Evolutionary conservation across 2,329 filamentous ascomycete species (phyloP).

Genomic region (Lojkania enalia): DNA sequence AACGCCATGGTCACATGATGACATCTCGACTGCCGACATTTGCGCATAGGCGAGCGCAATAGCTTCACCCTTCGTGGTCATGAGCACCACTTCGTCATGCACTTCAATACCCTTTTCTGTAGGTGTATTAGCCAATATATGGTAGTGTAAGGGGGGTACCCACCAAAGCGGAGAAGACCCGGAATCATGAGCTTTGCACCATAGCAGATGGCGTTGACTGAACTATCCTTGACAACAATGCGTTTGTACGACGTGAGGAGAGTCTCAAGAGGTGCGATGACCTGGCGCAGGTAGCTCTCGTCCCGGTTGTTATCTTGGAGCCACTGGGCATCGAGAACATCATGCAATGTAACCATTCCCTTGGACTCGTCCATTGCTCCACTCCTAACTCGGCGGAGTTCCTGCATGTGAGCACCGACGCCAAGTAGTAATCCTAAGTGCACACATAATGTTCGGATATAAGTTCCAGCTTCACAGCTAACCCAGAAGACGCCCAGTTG

Average conservation of each 20-base stretch:
- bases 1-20: conserved; percentile 94
- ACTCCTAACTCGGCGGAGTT: conserved; percentile 88
- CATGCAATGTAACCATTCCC: conserved; percentile 89
- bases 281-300: conserved; percentile 86
- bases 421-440: conserved; percentile 78
- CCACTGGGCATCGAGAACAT: conserved; percentile 96
- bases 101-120: conserved; percentile 86
- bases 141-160: conserved; percentile 32
- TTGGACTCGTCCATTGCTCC: conserved; percentile 94
- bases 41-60: conserved; percentile 95
- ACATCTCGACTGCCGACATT: conserved; percentile 98
- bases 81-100: conserved; percentile 94
- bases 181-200: conserved; percentile 99
- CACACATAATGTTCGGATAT: conserved; percentile 97
- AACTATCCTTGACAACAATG: conserved; percentile 95
- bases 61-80: conserved; percentile 99
- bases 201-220: conserved; percentile 97
- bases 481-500: conserved; percentile 99
- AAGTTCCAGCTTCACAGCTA: conserved; percentile 97
- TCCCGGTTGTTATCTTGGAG: conserved; percentile 93
- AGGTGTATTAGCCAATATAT: neutral
- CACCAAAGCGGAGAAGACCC: conserved; percentile 87
- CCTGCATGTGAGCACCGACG: conserved; percentile 97
- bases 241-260: conserved; percentile 93
- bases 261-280: conserved; percentile 91